Evolutionary conservation across 2,329 filamentous ascomycete species (phyloP).

Genomic region (Colletotrichum abscissum): DNA sequence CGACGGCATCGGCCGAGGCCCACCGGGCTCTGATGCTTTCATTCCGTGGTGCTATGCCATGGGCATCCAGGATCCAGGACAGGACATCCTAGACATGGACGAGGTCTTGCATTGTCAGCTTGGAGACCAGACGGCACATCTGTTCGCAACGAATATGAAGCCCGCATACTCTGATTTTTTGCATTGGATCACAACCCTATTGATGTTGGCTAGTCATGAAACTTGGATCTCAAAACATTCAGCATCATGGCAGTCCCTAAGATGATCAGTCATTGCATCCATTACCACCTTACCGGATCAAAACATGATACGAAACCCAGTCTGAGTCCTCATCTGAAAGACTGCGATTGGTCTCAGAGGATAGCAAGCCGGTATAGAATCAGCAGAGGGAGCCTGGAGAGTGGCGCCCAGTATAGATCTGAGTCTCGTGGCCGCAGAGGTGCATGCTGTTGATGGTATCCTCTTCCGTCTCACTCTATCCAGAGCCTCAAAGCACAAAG

Average conservation of each 20-base stretch:
- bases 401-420: background rate
- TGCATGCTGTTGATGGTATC: background rate
- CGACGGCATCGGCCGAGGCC: slow-evolving; percentile 26
- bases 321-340: background rate
- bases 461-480: background rate
- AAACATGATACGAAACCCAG: background rate
- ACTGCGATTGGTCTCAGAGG: background rate
- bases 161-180: background rate
- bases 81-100: background rate
- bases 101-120: background rate
- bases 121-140: background rate
- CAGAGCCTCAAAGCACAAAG: background rate
- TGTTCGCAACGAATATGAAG: background rate
- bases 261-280: background rate
- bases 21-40: slow-evolving; percentile 5
- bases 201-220: background rate
- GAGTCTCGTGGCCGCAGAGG: background rate
- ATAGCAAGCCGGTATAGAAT: background rate
- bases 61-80: background rate
- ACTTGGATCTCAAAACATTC: background rate
- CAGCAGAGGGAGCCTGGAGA: background rate
- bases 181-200: background rate
- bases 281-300: background rate
- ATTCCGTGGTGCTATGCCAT: background rate
- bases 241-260: background rate